Conservation (phyloP, 2,329 filamentous ascomycete genomes). For the Talaromyces verruculosus region DNA sequence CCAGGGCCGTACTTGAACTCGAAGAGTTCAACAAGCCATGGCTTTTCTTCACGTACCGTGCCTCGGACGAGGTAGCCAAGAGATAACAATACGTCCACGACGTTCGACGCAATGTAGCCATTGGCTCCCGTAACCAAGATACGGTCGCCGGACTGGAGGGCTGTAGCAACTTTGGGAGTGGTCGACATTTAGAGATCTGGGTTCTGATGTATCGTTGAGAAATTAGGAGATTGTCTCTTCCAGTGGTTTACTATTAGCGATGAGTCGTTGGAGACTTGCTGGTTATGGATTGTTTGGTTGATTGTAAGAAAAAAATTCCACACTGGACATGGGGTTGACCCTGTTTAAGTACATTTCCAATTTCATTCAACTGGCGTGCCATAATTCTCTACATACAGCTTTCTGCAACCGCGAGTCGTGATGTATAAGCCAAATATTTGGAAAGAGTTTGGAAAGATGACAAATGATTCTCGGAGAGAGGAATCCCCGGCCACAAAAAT, state of each 20-base stretch:
- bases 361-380: too few relatives aligned
- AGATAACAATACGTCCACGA: conserved; percentile 43
- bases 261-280: background rate
- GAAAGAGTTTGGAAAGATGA: background rate
- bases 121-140: conserved; percentile 51
- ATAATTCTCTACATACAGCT: background rate
- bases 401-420: background rate
- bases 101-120: conserved; percentile 48
- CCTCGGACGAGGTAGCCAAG: conserved; percentile 48
- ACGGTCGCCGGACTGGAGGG: conserved; percentile 32
- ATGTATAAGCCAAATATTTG: background rate
- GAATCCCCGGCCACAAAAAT: background rate
- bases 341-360: background rate
- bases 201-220: background rate
- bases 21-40: conserved; percentile 40
- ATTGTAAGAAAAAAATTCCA: background rate
- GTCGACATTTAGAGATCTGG: conserved; percentile 1
- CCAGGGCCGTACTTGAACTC: conserved; percentile 29
- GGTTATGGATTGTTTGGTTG: background rate
- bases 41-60: conserved; percentile 42
- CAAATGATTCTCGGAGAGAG: too few relatives aligned
- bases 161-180: background rate
- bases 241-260: background rate
- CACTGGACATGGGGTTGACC: background rate
- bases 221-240: too few relatives aligned